phyloP scores from a whole-genome alignment of 176 grass and related monocot genomes.

The Oryza nivara region DNA sequence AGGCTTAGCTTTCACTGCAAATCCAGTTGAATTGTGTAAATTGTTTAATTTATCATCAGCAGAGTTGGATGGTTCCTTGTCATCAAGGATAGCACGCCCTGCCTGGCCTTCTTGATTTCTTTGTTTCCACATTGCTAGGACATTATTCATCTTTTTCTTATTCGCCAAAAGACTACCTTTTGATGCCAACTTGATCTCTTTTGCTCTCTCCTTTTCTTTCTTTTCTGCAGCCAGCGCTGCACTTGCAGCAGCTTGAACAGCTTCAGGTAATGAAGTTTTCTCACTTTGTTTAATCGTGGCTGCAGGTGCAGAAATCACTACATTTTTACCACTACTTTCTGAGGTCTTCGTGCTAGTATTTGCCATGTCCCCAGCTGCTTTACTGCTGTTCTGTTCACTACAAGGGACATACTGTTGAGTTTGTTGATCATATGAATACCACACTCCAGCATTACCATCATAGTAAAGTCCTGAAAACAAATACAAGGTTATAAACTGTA shows the following conservation, averaged over 20 bases:
- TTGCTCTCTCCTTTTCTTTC: constrained; percentile 92
- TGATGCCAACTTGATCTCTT: constrained; percentile 89
- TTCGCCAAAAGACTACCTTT: constrained; percentile 86
- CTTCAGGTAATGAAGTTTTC: constrained; percentile 76
- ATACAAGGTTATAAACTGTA: constrained; percentile 39
- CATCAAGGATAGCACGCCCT: constrained; percentile 53
- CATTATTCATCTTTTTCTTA: constrained; percentile 99
- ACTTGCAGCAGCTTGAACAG: constrained; percentile 88
- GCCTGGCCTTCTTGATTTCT: constrained; percentile 91
- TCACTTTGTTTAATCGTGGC: constrained; percentile 76
- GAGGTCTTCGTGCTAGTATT: constrained; percentile 64
- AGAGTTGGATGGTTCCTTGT: constrained; percentile 58
- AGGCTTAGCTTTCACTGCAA: constrained; percentile 52
- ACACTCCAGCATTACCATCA: constrained; percentile 82
- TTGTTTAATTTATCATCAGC: constrained; percentile 54
- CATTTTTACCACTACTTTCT: constrained; percentile 68
- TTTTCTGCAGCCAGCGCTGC: constrained; percentile 95
- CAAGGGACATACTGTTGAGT: constrained; percentile 87
- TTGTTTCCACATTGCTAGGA: constrained; percentile 97
- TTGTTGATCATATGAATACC: constrained; percentile 87
- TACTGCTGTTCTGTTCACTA: constrained; percentile 63
- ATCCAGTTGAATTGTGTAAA: constrained; percentile 44
- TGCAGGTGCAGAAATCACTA: constrained; percentile 91
- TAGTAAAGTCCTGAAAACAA: constrained; percentile 85
- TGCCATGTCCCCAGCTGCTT: constrained; percentile 46